Evolutionary conservation across 306 rosid genomes (phyloP), one percentile per base, ranked within the genome.

Genomic region (Bauhinia variegata): DNA sequence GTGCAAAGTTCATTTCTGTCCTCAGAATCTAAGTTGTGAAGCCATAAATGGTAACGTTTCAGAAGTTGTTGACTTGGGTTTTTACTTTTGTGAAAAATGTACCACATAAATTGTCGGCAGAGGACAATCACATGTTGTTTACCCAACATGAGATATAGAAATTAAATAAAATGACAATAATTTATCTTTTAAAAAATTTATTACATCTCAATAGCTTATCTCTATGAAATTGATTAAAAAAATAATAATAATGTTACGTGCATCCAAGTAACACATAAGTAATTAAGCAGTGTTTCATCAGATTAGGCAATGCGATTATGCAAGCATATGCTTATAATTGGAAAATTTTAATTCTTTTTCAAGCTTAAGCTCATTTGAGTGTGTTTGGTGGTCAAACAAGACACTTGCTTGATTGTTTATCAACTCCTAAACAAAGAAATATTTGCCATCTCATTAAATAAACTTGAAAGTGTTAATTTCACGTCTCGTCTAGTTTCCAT

Each of bases 211-310:
- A n/a, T n/a, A n/a, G n/a, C n/a, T n/a, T n/a, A n/a, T n/a, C n/a
- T n/a, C n/a, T n/a, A n/a, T n/a, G n/a, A n/a, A n/a, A n/a, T n/a
- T n/a, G n/a, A n/a, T n/a, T n/a, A n/a, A n/a, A n/a, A n/a, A n/a
- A n/a, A n/a, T n/a, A n/a, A n/a, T 42, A 39, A 3, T 41, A 64
- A 36, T 36, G 9, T 13, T 58, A 41, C 63, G 73, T 77, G 68
- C 68, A 36, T 64, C 68, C 72, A 62, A 68, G 54, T 54, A 68
- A 68, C 65, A 53, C 13, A 15, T n/a, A 75, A 61, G n/a, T 15
- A 49, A 64, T 65, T 48, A 63, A 32, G 54, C 10, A 50, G 34
- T 39, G 49, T 48, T 67, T 5, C 42, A 59, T 51, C 34, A 41
- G 6, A 67, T 41, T 58, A 67, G 63, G 51, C 7, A 57, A 41